Percentiles rank a stretch among this genome's conserved stretches.
Evolutionary conservation across 108 stramenopile genomes (phyloP).

Genomic region (Fragilariopsis cylindrus): DNA sequence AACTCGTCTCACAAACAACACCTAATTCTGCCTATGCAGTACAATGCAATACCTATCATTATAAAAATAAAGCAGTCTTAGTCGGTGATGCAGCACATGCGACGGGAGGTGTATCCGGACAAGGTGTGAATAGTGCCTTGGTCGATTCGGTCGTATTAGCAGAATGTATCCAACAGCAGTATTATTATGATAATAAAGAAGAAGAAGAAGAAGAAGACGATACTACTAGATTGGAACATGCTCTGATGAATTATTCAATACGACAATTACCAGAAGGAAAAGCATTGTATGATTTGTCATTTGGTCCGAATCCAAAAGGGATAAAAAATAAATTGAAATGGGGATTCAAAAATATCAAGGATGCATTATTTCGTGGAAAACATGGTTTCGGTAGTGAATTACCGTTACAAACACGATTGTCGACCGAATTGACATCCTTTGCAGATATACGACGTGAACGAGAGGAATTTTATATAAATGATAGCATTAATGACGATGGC

Average conservation of each 20-base stretch:
- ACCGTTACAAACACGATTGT: slow-evolving; percentile 64
- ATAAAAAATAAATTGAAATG: slow-evolving; percentile 32
- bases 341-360: slow-evolving; percentile 37
- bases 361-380: slow-evolving; percentile 62
- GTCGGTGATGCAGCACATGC: slow-evolving; percentile 83
- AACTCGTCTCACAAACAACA: slow-evolving; percentile 45
- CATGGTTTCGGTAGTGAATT: slow-evolving; percentile 68
- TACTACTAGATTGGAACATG: slow-evolving; percentile 14
- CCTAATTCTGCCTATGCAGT: slow-evolving; percentile 53
- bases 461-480: slow-evolving; percentile 37
- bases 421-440: slow-evolving; percentile 57
- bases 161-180: slow-evolving; percentile 32
- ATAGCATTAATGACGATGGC: too few relatives aligned
- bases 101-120: slow-evolving; percentile 78
- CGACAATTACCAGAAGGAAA: slow-evolving; percentile 70
- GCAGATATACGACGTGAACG: slow-evolving; percentile 54
- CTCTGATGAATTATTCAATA: slow-evolving; percentile 54
- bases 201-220: slow-evolving; percentile 6
- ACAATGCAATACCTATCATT: slow-evolving; percentile 69
- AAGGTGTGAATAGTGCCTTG: slow-evolving; percentile 76
- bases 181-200: not conserved
- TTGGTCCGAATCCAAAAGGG: slow-evolving; percentile 48
- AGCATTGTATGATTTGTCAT: slow-evolving; percentile 76
- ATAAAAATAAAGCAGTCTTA: slow-evolving; percentile 36
- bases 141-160: slow-evolving; percentile 56